Evolutionary conservation across 441 rosid species (phyloP), one percentile per base, ranked within the genome.

Genomic region (Pelargonium fulgidum): DNA sequence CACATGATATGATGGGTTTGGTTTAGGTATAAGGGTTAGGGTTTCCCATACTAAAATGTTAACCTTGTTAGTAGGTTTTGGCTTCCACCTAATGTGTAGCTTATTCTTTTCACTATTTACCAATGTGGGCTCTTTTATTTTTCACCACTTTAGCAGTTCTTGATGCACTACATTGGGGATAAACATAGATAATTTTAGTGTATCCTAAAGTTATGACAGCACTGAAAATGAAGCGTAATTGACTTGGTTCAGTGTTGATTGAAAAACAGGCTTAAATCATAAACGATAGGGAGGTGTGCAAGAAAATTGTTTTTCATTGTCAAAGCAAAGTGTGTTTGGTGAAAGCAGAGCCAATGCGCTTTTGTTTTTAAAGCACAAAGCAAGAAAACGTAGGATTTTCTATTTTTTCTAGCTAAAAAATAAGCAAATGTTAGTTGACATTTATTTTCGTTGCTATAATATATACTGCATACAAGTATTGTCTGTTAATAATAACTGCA

Each of bases 91-190:
- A 29, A 29, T 29, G 36, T 29, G 36, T 29, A 29, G 36, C 36
- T 29, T 5, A 29, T 29, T 29, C 36, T 29, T 29, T 22, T 29
- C 36, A 29, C 36, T 29, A 29, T 29, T 29, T 29, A 2, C 36
- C 36, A 29, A 29, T 29, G 4, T 29, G 36, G 36, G 4, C 36
- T 29, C 36, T 29, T 29, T 29, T 29, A 29, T 29, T 29, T 29
- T 29, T 29, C 36, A 29, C 36, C 36, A 29, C 36, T 29, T 42
- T 1, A 7, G 8, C 2, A 10, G 47, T 8, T 42, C 47, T 10
- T 61, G 36, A 24, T 19, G 22, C 63, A 58, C 63, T 29, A 19
- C 61, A 54, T 54, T 54, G 22, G 22, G 62, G 62, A 20, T 58
- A 58, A 58, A 58, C 12, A 19, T 19, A 58, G 9, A 19, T 6